phyloP scores from a whole-genome alignment of 2,329 filamentous ascomycete species.

The Epichloe bromicola region DNA sequence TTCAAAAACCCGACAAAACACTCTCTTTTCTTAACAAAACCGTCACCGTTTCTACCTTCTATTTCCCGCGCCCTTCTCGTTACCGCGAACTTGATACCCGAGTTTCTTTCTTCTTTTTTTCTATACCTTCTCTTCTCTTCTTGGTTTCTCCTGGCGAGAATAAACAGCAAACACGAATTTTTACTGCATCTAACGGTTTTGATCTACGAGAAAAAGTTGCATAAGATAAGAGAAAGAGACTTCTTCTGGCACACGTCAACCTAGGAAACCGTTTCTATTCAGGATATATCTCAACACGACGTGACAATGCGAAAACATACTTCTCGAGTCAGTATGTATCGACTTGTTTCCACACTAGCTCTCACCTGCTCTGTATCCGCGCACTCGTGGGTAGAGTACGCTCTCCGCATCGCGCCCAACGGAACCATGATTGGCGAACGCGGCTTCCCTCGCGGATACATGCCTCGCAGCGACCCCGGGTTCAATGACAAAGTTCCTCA shows the following conservation, averaged over 20 bases:
- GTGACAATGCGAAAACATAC: neutral
- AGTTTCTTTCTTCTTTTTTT: neutral
- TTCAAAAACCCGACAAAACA: neutral
- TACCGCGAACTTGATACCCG: neutral
- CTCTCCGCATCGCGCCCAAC: constrained; percentile 57
- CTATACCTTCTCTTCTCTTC: neutral
- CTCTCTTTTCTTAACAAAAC: neutral
- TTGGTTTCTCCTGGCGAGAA: constrained; percentile 4
- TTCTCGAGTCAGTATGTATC: neutral
- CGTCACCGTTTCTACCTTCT: neutral
- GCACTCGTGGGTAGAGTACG: constrained; percentile 76
- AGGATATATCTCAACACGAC: constrained; percentile 4
- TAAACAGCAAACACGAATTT: neutral
- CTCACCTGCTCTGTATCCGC: constrained; percentile 25
- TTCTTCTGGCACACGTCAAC: neutral
- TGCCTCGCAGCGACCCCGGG: constrained; percentile 38
- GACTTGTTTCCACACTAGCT: constrained; percentile 16
- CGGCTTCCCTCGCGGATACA: constrained; percentile 65
- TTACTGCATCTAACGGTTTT: neutral
- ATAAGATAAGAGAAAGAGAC: neutral
- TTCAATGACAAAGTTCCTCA: constrained; percentile 47
- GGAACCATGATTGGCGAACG: constrained; percentile 57
- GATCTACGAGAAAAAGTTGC: neutral
- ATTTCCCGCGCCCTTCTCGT: neutral
- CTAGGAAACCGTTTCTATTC: neutral